Evolutionary conservation across 139 green algal genomes (phyloP).

Genomic region (Tetradesmus lagerheimii): DNA sequence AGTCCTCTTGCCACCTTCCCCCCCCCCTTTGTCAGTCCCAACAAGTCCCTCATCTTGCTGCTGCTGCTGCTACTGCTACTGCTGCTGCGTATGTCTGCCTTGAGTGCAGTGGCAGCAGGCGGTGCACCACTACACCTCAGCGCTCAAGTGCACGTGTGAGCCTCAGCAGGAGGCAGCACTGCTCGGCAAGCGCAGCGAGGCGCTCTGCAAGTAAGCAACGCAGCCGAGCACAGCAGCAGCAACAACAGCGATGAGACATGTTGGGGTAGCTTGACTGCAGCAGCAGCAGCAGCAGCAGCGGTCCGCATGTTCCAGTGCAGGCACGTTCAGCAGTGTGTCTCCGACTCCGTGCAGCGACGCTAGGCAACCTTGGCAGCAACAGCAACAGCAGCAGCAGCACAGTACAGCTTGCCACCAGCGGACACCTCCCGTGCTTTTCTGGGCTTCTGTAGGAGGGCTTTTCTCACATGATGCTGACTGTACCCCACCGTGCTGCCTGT

Average conservation of each 20-base stretch:
- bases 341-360: no score
- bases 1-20: no score
- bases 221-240: background rate
- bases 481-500: background rate
- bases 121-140: slow-evolving; percentile 28
- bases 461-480: background rate
- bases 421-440: no score
- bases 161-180: slow-evolving; percentile 28
- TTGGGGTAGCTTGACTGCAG: no score
- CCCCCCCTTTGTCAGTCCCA: no score
- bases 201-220: slow-evolving; percentile 57
- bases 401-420: no score
- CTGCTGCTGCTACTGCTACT: background rate
- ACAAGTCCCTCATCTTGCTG: no score
- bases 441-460: background rate
- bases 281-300: background rate
- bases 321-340: no score
- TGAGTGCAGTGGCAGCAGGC: slow-evolving; percentile 46
- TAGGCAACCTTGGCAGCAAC: no score
- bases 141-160: slow-evolving; percentile 26
- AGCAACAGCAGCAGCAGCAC: no score
- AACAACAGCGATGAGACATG: no score
- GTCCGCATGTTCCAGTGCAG: no score
- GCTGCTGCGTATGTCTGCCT: background rate
- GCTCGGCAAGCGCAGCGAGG: slow-evolving; percentile 53